Evolutionary conservation across 495 filamentous ascomycete species (phyloP), one percentile per base, ranked within the genome.

Genomic region (Neurospora sp.): DNA sequence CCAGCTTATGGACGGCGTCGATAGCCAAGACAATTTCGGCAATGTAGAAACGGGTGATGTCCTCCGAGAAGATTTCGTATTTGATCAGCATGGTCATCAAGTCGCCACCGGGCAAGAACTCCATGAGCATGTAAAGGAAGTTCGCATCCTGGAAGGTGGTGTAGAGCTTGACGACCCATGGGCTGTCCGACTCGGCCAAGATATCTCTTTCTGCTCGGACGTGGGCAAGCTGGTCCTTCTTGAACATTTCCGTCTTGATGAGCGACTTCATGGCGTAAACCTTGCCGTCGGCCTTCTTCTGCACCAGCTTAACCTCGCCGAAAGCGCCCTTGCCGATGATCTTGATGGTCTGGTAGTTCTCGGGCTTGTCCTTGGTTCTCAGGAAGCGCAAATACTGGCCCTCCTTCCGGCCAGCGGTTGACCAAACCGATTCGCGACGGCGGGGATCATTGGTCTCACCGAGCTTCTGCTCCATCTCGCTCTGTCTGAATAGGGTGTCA

Each of bases 41-140:
- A 89, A 99, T 98, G 83, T 99, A 99, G 84, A 99, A 99, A 18
- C 96, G 89, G 40, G 96, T 99, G 76, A 99, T 97, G 73, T 98
- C 96, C 79, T 98, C 94, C 0, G 94, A 96, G 83, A 99, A 99
- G 77, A 99, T 97, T 81, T 99, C 96, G 79, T 99, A 98, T 85
- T 98, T 98, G 84, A 99, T 99, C 76, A 99, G 87, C 96, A 99
- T 99, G 40, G 96, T 99, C 96, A 99, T 99, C 78, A 99, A 82
- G 86, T 99, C 96, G 78, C 96, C 96, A 79, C 96, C 96, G 16
- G 96, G 96, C 77, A 98, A 87, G 83, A 98, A 99, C 82, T 99
- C 96, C 96, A 99, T 98, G 72, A 99, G 88, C 88, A 99, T 92
- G 83, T 99, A 98, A 16, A 99, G 86, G 83, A 97, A 98, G 72